Base-by-base conservation (phyloP, 1,139 yeast species). In the Suhomyces bolitotheri region DNA sequence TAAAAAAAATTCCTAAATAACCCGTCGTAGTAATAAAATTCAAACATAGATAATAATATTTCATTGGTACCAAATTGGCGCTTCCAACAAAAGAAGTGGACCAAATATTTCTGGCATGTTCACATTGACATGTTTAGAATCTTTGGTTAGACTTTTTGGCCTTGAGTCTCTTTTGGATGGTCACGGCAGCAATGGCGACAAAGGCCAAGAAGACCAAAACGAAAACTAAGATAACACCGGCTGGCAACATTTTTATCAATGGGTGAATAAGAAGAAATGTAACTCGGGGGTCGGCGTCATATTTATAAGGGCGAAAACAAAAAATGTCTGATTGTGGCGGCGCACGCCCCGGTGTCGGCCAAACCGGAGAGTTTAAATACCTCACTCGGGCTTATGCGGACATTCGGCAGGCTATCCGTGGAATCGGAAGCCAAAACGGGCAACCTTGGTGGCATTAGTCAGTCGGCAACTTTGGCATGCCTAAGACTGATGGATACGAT, bases 211-310 rank as follows among this genome's bases (percentile, higher is more conserved):
- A 70, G 42, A 71, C 43, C 51, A 71, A 66, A 49, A 66, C 69
- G 58, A 71, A 71, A 49, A 71, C 76, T 54, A 71, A 61, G 54
- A 71, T 71, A 64, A 71, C 76, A 64, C 76, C 76, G 29, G 75
- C 56, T 56, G 76, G 76, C 42, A 71, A 64, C 76, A 71, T 71
- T 52, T 47, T 56, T 17, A 40, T 29, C 35, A 37, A 31, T 39
- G 38, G 34, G 38, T 39, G 26, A n/a, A n/a, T n/a, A 31, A 40
- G 29, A 42, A 30, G 35, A 41, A 34, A 36, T 31, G 30, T 17
- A 19, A 25, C 20, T 25, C n/a, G 23, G 25, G 34, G 32, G 36
- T n/a, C 22, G 25, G 16, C 19, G 24, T 4, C 17, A 28, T 40
- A 40, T 38, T 40, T 40, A 40, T 40, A 40, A 29, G 31, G 24